Base-by-base conservation (phyloP, 2,329 filamentous ascomycete species). In the Aspergillus pseudoglaucus region DNA sequence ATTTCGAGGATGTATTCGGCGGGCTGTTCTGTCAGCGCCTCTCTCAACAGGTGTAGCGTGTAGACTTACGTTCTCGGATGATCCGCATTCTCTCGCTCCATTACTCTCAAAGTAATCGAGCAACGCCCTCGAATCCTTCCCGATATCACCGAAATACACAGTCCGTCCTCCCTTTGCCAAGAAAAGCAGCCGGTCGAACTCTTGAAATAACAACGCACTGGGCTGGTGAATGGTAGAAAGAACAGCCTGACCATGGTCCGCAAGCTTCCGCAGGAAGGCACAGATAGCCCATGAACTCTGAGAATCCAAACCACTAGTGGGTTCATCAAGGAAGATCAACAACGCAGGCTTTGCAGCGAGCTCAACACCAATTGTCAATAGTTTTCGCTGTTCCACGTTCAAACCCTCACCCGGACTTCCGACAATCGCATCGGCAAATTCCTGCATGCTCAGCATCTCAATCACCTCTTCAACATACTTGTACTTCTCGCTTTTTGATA, bases 211-310 rank as follows among this genome's bases (percentile, higher is more conserved):
- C 74, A 94, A 87, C 32, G 89, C 89, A n/a, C 87, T 91, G 10
- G 90, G 90, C 66, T 96, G 90, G 67, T 96, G 90, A 53, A 95
- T 95, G 0, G 90, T 95, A 68, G 88, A 94, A 9, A 95, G 81
- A 64, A 95, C 85, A 44, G 90, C 89, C 65, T 93, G 88, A 10
- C 90, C 90, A 53, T 82, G 85, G 66, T 91, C 87, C 59, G 88
- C 88, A 18, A 95, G 76, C 71, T 93, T 95, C 67, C 91, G 84
- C 38, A 96, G 76, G n/a, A 95, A 80, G 57, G 87, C 82, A 41
- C 88, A 78, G 61, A 95, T 95, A 50, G 88, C 85, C 88, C 88
- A 95, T 0, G 88, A 90, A 3, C 88, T 93, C 67, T 95, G 89
- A 50, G 83, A 88, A 65, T 95, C 90, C 4, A 95, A 78, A 68